Evolutionary conservation across 2,329 filamentous ascomycete genomes (phyloP), one percentile per base, ranked within the genome.

Genomic region (Aspergillus sp.): DNA sequence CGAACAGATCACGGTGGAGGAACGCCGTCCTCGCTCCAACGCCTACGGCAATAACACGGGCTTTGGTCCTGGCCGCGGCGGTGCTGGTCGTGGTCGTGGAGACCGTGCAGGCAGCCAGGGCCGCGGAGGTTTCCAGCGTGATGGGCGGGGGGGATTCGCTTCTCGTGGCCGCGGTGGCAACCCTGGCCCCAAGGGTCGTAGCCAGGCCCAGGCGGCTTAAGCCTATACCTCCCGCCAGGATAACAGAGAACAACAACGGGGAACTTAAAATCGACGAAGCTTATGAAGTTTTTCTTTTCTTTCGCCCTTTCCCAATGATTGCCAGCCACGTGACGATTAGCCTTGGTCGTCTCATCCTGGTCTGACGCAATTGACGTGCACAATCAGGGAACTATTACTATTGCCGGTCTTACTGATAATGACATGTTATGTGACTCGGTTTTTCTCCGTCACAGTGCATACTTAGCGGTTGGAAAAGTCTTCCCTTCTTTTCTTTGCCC

Each of bases 1-100:
- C 57, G 85, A 95, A 68, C 83, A 81, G 60, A 85, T 98, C 58
- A 77, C 81, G 52, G 86, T 98, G 47, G 93, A 97, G 72, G 87
- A 91, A 65, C 89, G 93, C 53, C 88, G 88, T 55, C 81, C 85
- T 58, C 88, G 88, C 19, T 19, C 19, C 69, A 74, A 82, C 41
- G 78, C 74, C 52, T 80, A 81, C 46, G 87, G 83, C 55, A 85
- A 82, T 69, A 75, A 75, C 19, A 19, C 19, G 19, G 19, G 19
- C 57, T 72, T 77, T 50, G 74, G 74, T 56, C 67, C 78, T 52
- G 76, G 75, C 55, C 80, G 85, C 51, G 83, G 83, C 44, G 79
- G 78, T 43, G 73, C 79, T 55, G 75, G 76, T 55, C 80, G 84
- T 59, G 82, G 83, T 51, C 84, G 85, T 61, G 83, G 83, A 55